These are phyloP conservation scores for Globisporangium camurandrum DNA, from an alignment of 352 stramenopile species.

Conservation along the genomic window DNA sequence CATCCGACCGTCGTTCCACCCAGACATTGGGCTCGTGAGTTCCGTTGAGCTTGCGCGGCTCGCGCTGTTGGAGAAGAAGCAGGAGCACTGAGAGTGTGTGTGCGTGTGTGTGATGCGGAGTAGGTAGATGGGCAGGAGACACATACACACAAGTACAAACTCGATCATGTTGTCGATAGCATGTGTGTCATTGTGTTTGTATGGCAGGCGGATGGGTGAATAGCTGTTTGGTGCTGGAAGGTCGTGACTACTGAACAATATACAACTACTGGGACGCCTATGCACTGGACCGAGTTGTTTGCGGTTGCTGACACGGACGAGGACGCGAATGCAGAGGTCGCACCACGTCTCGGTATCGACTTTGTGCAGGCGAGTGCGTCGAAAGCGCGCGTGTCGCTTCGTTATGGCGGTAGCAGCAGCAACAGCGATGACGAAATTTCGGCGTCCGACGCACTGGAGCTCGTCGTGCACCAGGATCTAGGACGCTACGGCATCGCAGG, in stretches of 20 bases:
- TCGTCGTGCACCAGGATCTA: slow-evolving; percentile 42
- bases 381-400: slow-evolving; percentile 18
- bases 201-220: too few species aligned
- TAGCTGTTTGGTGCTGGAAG: too few species aligned
- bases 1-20: slow-evolving; percentile 81
- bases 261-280: too few species aligned
- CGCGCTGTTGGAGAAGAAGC: slow-evolving; percentile 29
- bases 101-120: too few species aligned
- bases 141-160: too few species aligned
- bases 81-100: background rate
- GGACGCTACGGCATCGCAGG: slow-evolving; percentile 40
- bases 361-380: slow-evolving; percentile 48
- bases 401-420: background rate
- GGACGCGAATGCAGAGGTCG: background rate
- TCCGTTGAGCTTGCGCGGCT: slow-evolving; percentile 74
- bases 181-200: too few species aligned
- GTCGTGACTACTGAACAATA: too few species aligned
- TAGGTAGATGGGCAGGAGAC: too few species aligned
- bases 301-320: background rate
- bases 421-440: background rate
- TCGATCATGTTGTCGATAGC: too few species aligned
- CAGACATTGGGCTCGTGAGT: slow-evolving; percentile 75
- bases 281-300: slow-evolving; percentile 34
- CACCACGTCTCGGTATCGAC: slow-evolving; percentile 41
- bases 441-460: background rate